Conservation (phyloP, 2,329 filamentous ascomycete species). For the Alternaria triticina region DNA sequence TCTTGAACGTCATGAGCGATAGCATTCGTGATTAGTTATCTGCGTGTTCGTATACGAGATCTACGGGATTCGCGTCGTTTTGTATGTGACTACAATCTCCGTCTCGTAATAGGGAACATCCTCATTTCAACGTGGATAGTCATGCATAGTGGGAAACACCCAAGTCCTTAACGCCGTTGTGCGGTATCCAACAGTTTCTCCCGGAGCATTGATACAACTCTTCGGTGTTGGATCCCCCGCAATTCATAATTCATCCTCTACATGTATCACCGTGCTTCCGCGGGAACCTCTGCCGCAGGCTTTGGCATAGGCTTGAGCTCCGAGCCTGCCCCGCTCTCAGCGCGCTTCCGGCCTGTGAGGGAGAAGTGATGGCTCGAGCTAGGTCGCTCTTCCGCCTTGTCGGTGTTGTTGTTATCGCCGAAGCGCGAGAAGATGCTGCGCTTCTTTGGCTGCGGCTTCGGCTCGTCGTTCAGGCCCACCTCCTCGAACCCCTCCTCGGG, state of each 20-base stretch:
- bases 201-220: not conserved
- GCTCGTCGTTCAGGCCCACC: conserved; percentile 82
- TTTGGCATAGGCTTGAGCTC: conserved; percentile 72
- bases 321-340: conserved; percentile 69
- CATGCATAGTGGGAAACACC: not conserved
- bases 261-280: conserved; percentile 31
- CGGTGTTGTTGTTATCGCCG: conserved; percentile 60
- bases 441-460: conserved; percentile 70
- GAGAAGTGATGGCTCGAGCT: conserved; percentile 64
- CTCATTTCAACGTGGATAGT: not conserved
- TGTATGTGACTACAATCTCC: not conserved
- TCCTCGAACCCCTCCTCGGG: conserved; percentile 89
- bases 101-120: not conserved
- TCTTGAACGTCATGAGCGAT: not conserved
- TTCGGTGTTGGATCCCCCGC: not conserved
- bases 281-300: conserved; percentile 29
- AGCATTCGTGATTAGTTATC: not conserved
- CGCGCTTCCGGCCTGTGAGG: conserved; percentile 74
- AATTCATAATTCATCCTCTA: conserved; percentile 2
- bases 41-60: not conserved
- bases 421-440: conserved; percentile 83
- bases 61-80: not conserved
- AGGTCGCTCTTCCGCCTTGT: conserved; percentile 49
- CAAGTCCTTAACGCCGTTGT: not conserved
- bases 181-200: not conserved